Conservation (phyloP, 306 rosid genomes). For the Lagenaria siceraria region DNA sequence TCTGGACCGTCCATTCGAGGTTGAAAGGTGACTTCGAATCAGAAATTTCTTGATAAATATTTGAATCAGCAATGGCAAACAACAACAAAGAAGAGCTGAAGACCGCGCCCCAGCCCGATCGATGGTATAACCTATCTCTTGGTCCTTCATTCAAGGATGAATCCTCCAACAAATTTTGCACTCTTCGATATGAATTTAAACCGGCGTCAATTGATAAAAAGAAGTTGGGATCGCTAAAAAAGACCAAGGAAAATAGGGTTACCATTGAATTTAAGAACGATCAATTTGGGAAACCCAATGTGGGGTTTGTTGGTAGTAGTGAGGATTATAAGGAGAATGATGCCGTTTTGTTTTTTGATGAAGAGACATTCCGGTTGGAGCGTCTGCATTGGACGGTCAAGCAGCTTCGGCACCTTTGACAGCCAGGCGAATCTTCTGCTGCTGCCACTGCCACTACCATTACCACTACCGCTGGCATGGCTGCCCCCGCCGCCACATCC, state of each 20-base stretch:
- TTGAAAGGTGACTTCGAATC: no score
- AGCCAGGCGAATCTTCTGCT: slow-evolving; percentile 67
- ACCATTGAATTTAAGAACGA: slow-evolving; percentile 80
- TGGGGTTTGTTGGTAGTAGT: slow-evolving; percentile 72
- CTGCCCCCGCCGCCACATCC: not conserved
- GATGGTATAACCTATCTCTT: slow-evolving; percentile 70
- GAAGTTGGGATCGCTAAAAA: slow-evolving; percentile 54
- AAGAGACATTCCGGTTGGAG: slow-evolving; percentile 60
- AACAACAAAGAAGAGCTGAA: slow-evolving; percentile 79
- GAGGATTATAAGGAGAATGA: slow-evolving; percentile 82
- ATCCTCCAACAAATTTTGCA: slow-evolving; percentile 70
- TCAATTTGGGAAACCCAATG: slow-evolving; percentile 80
- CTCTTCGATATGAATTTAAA: slow-evolving; percentile 83
- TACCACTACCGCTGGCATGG: not conserved
- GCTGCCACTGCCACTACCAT: slow-evolving; percentile 13
- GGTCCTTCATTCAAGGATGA: slow-evolving; percentile 82
- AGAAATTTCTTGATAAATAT: no score
- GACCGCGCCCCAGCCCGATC: slow-evolving; percentile 62
- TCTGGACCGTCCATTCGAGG: no score
- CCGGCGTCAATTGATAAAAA: slow-evolving; percentile 87
- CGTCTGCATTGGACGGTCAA: slow-evolving; percentile 69
- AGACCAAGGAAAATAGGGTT: slow-evolving; percentile 75
- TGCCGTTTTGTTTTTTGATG: slow-evolving; percentile 81
- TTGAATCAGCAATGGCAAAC: slow-evolving; percentile 36
- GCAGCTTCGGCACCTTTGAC: slow-evolving; percentile 68